A percentile compares a stretch with the other conserved stretches of the same genome.
Evolutionary conservation across 176 grass and related monocot species (phyloP).

Genomic region (Neostapfia colusana): DNA sequence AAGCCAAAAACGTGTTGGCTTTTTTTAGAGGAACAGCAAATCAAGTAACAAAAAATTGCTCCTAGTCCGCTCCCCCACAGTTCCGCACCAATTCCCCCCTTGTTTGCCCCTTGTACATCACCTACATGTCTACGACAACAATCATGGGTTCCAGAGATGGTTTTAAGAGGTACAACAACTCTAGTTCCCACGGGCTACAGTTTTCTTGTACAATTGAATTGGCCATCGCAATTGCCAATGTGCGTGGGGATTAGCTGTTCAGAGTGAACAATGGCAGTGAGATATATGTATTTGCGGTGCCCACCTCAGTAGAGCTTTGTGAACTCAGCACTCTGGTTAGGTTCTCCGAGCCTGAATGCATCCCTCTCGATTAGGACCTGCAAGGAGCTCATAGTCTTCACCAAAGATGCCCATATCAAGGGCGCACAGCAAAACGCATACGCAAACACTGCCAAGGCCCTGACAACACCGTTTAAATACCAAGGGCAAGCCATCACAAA

Average conservation of each 20-base stretch:
- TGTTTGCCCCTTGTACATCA: slow-evolving; percentile 38
- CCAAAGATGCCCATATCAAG: slow-evolving; percentile 63
- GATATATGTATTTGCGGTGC: slow-evolving; percentile 21
- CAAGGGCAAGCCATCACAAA: slow-evolving; percentile 85
- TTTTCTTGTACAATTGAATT: slow-evolving; percentile 58
- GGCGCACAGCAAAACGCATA: slow-evolving; percentile 79
- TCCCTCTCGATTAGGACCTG: slow-evolving; percentile 71
- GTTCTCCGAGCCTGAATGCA: slow-evolving; percentile 71
- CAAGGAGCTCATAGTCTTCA: slow-evolving; percentile 65
- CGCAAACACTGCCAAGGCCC: slow-evolving; percentile 60
- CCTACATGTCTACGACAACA: slow-evolving; percentile 41
- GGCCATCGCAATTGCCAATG: slow-evolving; percentile 39
- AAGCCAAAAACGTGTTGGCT: slow-evolving; percentile 38
- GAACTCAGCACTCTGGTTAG: slow-evolving; percentile 55
- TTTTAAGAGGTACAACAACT: slow-evolving; percentile 33
- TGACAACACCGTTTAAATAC: slow-evolving; percentile 71
- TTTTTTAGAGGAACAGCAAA: slow-evolving; percentile 39
- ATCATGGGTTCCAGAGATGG: slow-evolving; percentile 31
- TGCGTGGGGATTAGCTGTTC: slow-evolving; percentile 48
- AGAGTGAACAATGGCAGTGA: slow-evolving; percentile 10
- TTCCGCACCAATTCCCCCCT: slow-evolving; percentile 14
- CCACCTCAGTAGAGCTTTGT: slow-evolving; percentile 80
- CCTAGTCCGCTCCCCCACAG: slow-evolving; percentile 10
- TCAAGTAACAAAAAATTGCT: slow-evolving; percentile 9
- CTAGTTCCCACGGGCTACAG: slow-evolving; percentile 15